Evolutionary conservation across 2,329 filamentous ascomycete genomes (phyloP), one percentile per base, ranked within the genome.

Genomic region (Calonectria multiphialidica): DNA sequence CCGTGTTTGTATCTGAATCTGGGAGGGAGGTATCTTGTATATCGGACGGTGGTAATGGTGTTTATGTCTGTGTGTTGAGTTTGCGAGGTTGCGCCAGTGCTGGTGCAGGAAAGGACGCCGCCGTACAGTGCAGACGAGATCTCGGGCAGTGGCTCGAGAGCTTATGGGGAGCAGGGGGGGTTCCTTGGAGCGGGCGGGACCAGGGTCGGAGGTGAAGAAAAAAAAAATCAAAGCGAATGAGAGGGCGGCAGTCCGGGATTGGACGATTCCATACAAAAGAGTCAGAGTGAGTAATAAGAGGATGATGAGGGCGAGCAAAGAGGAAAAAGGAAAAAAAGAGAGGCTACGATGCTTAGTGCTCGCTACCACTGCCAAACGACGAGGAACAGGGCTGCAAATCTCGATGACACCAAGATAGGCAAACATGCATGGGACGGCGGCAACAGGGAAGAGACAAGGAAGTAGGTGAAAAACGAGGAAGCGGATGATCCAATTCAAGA

Each of bases 41-140:
- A 66, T 57, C 49, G n/a, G 50, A 57, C 25, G 64, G 28, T 55
- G n/a, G 63, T 53, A 66, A 50, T 50, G 63, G 47, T 42, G 47
- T 50, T 66, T 35, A 66, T 64, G 45, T 53, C 45, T 40, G 45
- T 66, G 45, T 64, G 42, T 33, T 49, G 62, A 50, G 45, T 66
- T 57, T 57, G 53, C 53, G 53, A 57, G 50, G n/a, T 30, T 57
- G 53, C 30, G 53, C 53, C 30, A 57, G 33, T 37, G 53, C 53
- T 37, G 53, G n/a, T 30, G 28, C 28, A 30, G 28, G 28, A 30
- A 30, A 30, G 28, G 28, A 30, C 28, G 28, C 28, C 53, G 53
- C 53, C 53, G 53, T 57, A 57, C 53, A 37, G 53, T 55, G 33
- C 50, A 55, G 28, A 37, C 47, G 30, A 57, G 53, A 57, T 57